Conservation (phyloP, 2,329 filamentous ascomycete species). For the Boeremia lycopersici region DNA sequence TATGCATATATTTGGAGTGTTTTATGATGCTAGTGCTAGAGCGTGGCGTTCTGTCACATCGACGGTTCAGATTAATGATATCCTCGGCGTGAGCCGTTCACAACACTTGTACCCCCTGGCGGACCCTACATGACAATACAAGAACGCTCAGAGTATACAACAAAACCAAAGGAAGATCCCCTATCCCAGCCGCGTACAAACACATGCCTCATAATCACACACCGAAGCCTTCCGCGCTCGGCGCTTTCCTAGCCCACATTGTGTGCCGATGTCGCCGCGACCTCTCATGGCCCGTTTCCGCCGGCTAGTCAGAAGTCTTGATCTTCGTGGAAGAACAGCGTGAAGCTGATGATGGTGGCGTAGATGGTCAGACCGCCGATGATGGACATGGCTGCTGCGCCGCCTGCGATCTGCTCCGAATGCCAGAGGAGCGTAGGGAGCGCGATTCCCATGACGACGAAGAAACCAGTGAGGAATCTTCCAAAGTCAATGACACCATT, state of each 20-base stretch:
- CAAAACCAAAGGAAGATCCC: slow-evolving; percentile 17
- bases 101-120: background rate
- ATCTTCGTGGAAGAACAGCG: slow-evolving; percentile 97
- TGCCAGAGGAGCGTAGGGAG: slow-evolving; percentile 88
- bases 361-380: slow-evolving; percentile 93
- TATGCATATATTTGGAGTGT: slow-evolving; percentile 18
- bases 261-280: background rate
- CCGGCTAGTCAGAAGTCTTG: slow-evolving; percentile 76
- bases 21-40: background rate
- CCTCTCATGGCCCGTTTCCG: slow-evolving; percentile 27
- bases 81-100: background rate
- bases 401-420: slow-evolving; percentile 77
- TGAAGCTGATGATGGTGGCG: slow-evolving; percentile 96
- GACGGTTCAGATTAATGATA: slow-evolving; percentile 5
- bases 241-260: background rate
- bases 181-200: background rate
- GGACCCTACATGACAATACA: slow-evolving; percentile 29
- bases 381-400: slow-evolving; percentile 95
- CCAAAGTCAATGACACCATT: slow-evolving; percentile 91
- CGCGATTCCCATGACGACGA: slow-evolving; percentile 97
- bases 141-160: slow-evolving; percentile 31
- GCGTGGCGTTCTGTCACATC: background rate
- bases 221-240: background rate
- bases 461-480: slow-evolving; percentile 90
- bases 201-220: slow-evolving; percentile 10